Evolutionary conservation across 192 early-diverging fungal genomes (phyloP).

Genomic region (Jimgerdemannia flammicorona): DNA sequence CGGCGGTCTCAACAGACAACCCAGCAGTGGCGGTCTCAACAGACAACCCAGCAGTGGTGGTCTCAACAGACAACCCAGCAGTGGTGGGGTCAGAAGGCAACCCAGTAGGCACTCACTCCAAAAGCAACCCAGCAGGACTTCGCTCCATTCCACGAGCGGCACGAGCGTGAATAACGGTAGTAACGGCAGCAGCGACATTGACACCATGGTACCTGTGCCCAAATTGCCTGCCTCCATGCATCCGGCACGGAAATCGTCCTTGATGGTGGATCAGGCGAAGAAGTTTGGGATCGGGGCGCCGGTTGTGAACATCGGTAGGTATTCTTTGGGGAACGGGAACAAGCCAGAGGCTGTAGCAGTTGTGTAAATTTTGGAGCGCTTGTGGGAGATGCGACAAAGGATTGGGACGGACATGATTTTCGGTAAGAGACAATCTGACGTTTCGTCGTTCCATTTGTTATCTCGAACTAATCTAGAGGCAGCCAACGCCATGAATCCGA

Average conservation of each 20-base stretch:
- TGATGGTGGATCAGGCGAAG: slow-evolving; percentile 36
- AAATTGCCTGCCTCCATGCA: background rate
- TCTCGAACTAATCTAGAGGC: slow-evolving; percentile 39
- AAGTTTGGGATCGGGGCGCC: slow-evolving; percentile 40
- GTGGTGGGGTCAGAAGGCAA: background rate
- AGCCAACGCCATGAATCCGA: slow-evolving; percentile 49
- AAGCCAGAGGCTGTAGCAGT: background rate
- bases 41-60: background rate
- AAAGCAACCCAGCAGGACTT: background rate
- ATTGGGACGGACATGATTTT: slow-evolving; percentile 24
- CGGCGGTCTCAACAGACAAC: background rate
- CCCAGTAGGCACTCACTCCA: background rate
- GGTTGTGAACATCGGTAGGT: slow-evolving; percentile 20
- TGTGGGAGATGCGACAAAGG: background rate
- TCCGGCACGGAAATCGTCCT: slow-evolving; percentile 32
- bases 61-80: background rate
- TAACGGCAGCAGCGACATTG: background rate
- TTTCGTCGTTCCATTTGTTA: slow-evolving; percentile 11
- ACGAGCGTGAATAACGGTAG: background rate
- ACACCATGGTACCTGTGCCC: slow-evolving; percentile 3
- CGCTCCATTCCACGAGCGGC: background rate
- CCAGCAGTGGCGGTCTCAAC: background rate
- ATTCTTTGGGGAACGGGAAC: background rate
- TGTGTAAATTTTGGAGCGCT: background rate
- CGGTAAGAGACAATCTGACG: slow-evolving; percentile 30